These are phyloP conservation scores for Clavariopsis aquatica DNA, from an alignment of 495 filamentous ascomycete genomes.

Conservation along the genomic window DNA sequence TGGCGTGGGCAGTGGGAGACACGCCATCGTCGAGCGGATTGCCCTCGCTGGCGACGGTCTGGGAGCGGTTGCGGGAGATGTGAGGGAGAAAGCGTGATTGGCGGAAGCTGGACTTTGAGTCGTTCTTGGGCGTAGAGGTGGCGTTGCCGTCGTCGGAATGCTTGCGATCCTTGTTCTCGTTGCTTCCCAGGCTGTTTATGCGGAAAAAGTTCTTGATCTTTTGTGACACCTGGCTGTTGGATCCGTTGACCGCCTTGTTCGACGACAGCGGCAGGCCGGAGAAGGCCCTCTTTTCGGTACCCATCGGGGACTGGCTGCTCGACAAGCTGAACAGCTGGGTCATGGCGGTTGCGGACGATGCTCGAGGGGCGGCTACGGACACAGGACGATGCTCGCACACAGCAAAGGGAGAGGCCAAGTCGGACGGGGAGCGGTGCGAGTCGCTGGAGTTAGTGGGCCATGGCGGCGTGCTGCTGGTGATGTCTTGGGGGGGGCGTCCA, in stretches of 20 bases:
- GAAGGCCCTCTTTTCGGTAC: constrained; percentile 42
- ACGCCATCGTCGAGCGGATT: constrained; percentile 84
- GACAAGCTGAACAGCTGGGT: constrained; percentile 45
- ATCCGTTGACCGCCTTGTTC: constrained; percentile 46
- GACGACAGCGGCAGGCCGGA: constrained; percentile 39
- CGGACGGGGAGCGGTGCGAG: background rate
- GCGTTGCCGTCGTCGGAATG: constrained; percentile 49
- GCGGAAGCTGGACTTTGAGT: constrained; percentile 69
- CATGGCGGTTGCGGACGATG: constrained; percentile 36
- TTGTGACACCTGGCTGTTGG: constrained; percentile 70
- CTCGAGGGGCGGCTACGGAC: background rate
- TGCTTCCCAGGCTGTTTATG: constrained; percentile 65
- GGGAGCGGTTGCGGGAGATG: constrained; percentile 69
- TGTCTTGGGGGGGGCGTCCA: constrained; percentile 13
- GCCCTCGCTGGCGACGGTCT: constrained; percentile 91
- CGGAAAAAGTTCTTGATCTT: constrained; percentile 98
- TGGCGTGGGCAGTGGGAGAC: constrained; percentile 91
- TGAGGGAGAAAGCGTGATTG: constrained; percentile 81
- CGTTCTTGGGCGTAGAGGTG: constrained; percentile 51
- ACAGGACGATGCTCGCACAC: background rate
- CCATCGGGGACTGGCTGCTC: constrained; percentile 32
- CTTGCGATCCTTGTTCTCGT: constrained; percentile 48
- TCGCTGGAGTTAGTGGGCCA: constrained; percentile 19
- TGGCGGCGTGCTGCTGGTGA: constrained; percentile 19
- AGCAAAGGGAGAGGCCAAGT: background rate